Base-by-base conservation (phyloP, 805 yeast species). In the Saccharomycopsis sp. region DNA sequence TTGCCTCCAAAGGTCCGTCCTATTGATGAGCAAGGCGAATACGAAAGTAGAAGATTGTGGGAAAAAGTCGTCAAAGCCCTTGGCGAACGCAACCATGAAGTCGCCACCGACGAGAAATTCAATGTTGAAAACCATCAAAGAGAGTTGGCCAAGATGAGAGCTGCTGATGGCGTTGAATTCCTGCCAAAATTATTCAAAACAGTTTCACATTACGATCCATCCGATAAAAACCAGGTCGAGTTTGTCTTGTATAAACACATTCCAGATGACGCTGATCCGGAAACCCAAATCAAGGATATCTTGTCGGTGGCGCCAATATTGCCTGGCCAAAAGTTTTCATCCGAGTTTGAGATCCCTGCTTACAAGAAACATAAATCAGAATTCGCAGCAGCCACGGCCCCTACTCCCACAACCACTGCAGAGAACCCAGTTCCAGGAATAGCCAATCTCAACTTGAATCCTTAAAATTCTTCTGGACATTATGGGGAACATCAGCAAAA, bases 81-180 rank as follows among this genome's bases (percentile, higher is more conserved):
- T n/a, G 80, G 80, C 3, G 58, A 65, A 29, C 72, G 95, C 49
- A 75, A 92, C 57, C 98, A 92, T 59, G 69, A 66, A 13, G 63
- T 67, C 3, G 97, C 97, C 1, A 92, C 98, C 0, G 81, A 77
- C 22, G 95, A 87, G 56, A 92, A 92, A 61, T 81, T 67, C 55
- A 73, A 75, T 51, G 85, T 92, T 41, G 98, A 92, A 62, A 82
- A 85, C 46, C 69, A 68, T n/a, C 98, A 92, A 63, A 73, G 98
- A 57, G 62, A 62, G 15, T 61, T 67, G 31, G 86, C 95, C 12
- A 80, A 77, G 57, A 69, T 75, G 52, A 72, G 97, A 51, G 61
- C 64, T 15, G 95, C 81, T 50, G 81, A 79, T 36, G 94, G 89
- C 10, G 78, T 72, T 1, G 87, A 78, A 50, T 87, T 83, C 59